Conservation (phyloP, 2,329 filamentous ascomycete genomes). For the Chaetomium strumarium region DNA sequence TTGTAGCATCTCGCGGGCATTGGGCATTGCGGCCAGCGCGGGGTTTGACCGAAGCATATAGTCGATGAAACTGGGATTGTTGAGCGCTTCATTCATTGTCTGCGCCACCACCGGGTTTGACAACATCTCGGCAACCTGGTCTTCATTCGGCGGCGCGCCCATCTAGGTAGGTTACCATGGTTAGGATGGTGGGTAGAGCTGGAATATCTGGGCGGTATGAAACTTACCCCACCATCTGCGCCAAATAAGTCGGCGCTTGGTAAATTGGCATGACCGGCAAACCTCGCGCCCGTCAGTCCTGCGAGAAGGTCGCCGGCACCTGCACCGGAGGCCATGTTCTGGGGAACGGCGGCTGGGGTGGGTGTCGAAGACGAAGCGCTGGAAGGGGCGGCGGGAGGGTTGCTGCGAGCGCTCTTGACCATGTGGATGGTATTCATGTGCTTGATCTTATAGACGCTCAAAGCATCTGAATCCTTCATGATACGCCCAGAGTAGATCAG, state of each 20-base stretch:
- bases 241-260: conserved; percentile 87
- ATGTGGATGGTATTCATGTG: conserved; percentile 92
- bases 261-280: conserved; percentile 84
- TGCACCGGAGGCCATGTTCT: conserved; percentile 74
- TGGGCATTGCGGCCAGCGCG: conserved; percentile 66
- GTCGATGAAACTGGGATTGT: conserved; percentile 90
- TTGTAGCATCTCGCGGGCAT: conserved; percentile 77
- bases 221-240: conserved; percentile 83
- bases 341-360: conserved; percentile 57
- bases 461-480: conserved; percentile 86
- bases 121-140: conserved; percentile 78
- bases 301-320: conserved; percentile 80
- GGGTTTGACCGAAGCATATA: conserved; percentile 93
- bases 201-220: background rate
- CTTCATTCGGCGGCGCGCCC: conserved; percentile 77
- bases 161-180: conserved; percentile 58
- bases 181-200: conserved; percentile 5
- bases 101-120: conserved; percentile 81
- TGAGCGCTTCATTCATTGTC: conserved; percentile 88
- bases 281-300: conserved; percentile 84
- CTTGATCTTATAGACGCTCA: conserved; percentile 90
- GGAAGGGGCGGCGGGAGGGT: conserved; percentile 45
- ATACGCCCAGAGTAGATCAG: conserved; percentile 97
- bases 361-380: conserved; percentile 36
- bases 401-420: conserved; percentile 93